A percentile compares a stretch with the other conserved stretches of the same genome.
These are phyloP conservation scores for Cutaneotrichosporon mucoides DNA, from an alignment of 1,284 basidiomycete genomes.

Conservation along the genomic window DNA sequence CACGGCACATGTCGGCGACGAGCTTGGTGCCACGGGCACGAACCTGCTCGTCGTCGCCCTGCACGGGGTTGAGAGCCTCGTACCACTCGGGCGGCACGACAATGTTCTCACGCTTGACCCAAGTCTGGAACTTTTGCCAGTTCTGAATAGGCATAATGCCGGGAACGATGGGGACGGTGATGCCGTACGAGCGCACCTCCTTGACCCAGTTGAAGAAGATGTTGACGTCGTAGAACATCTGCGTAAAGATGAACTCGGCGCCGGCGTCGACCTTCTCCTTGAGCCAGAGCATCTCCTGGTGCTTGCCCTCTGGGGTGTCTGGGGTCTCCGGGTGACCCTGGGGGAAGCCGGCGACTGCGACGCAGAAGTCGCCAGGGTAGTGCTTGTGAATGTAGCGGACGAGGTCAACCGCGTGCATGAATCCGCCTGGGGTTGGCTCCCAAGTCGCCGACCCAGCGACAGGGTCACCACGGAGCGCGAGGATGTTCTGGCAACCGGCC, in stretches of 20 bases:
- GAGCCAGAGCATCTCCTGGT: conserved; percentile 75
- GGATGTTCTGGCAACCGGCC: conserved; percentile 88
- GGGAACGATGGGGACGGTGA: conserved; percentile 90
- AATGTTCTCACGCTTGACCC: conserved; percentile 81
- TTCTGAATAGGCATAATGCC: conserved; percentile 93
- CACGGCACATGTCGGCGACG: conserved; percentile 80
- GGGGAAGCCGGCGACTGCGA: conserved; percentile 89
- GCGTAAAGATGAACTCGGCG: conserved; percentile 92
- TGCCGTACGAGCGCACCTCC: conserved; percentile 74
- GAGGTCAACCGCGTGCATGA: conserved; percentile 84
- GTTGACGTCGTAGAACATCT: conserved; percentile 94
- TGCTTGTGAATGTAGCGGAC: conserved; percentile 75
- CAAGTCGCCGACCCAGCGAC: conserved; percentile 82
- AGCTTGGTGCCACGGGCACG: conserved; percentile 81
- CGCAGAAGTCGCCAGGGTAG: conserved; percentile 88
- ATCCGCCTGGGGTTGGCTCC: conserved; percentile 84
- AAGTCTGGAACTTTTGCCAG: conserved; percentile 92
- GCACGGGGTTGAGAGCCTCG: conserved; percentile 79
- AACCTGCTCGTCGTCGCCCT: conserved; percentile 87
- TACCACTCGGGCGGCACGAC: conserved; percentile 75
- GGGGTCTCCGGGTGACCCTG: conserved; percentile 65
- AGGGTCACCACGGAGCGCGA: conserved; percentile 92
- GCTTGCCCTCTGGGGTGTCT: conserved; percentile 39
- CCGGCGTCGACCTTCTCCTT: conserved; percentile 92
- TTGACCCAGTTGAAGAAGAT: conserved; percentile 81